Conservation (phyloP, 805 yeast species). For the Candida multigemmis region DNA sequence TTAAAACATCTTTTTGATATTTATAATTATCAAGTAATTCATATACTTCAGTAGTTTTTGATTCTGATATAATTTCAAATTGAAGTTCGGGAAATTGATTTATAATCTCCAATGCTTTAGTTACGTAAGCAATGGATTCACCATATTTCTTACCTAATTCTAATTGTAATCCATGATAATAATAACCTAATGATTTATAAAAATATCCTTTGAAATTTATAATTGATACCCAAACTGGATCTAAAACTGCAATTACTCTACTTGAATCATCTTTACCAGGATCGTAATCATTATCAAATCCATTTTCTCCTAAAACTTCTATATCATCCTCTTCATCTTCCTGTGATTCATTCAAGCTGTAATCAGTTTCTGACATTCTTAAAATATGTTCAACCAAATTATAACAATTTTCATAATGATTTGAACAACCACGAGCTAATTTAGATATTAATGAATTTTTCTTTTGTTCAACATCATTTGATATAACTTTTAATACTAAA, state of each 20-base stretch:
- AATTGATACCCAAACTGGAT: constrained; percentile 41
- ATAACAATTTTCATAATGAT: constrained; percentile 44
- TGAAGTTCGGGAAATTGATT: constrained; percentile 19
- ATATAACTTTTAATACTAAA: constrained; percentile 55
- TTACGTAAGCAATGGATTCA: constrained; percentile 59
- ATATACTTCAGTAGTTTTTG: constrained; percentile 17
- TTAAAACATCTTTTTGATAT: constrained; percentile 30
- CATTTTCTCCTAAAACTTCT: constrained; percentile 6
- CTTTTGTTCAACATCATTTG: constrained; percentile 36
- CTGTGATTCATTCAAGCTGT: constrained; percentile 12
- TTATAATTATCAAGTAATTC: constrained; percentile 32
- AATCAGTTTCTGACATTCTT: constrained; percentile 8
- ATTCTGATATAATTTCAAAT: constrained; percentile 13
- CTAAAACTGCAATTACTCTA: constrained; percentile 18
- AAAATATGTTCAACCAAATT: constrained; percentile 27
- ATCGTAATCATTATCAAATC: constrained; percentile 10
- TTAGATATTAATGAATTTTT: constrained; percentile 70
- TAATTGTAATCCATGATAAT: constrained; percentile 46
- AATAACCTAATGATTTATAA: constrained; percentile 52
- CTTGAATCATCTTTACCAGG: constrained; percentile 9
- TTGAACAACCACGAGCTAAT: constrained; percentile 55
- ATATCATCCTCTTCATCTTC: constrained; percentile 22
- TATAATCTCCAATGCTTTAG: constrained; percentile 38
- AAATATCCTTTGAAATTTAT: constrained; percentile 44
- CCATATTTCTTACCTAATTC: constrained; percentile 60